Evolutionary conservation across 768 basidiomycete genomes (phyloP), one percentile per base, ranked within the genome.

Genomic region (Pleurotus tuoliensis): DNA sequence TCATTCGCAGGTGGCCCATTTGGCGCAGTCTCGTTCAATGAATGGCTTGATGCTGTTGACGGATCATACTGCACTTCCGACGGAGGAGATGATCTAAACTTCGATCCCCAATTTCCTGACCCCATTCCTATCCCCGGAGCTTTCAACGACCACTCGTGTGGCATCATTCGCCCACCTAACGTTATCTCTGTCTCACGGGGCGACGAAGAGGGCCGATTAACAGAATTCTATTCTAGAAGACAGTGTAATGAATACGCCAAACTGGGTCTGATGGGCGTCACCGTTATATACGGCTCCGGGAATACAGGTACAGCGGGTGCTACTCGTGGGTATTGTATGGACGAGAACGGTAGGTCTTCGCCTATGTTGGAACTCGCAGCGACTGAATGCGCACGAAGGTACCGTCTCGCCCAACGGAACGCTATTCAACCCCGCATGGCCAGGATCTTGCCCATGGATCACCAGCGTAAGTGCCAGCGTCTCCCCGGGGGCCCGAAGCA

Each of bases 211-310:
- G 69, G 68, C 7, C 67, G 67, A 7, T 62, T 76, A 45, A 64
- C 73, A 9, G 34, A 60, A 20, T 60, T 61, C 43, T 80, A 75
- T 58, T 22, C 66, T 67, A n/a, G 39, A 60, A 70, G 79, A 24
- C 78, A 81, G 58, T 82, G 80, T 62, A 61, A 58, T 12, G 80
- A 82, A 61, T 81, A 78, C 56, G 80, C 58, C 5, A 81, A 81
- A 54, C 69, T 81, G 18, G 80, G 76, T 25, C 66, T 82, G 11
- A 71, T 78, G 76, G 80, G 81, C 41, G 66, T 74, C 13, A 78
- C 81, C 13, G 41, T 81, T 5, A 30, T 82, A 20, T 81, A 66
- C 52, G 67, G 70, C 1, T 70, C 73, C 0, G 77, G 77, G 0
- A 76, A 80, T 50, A 2, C 61, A 24, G 78, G 78, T 6, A 74